phyloP scores from a whole-genome alignment of 2,329 filamentous ascomycete genomes.

The Ceratocystis albifundus region DNA sequence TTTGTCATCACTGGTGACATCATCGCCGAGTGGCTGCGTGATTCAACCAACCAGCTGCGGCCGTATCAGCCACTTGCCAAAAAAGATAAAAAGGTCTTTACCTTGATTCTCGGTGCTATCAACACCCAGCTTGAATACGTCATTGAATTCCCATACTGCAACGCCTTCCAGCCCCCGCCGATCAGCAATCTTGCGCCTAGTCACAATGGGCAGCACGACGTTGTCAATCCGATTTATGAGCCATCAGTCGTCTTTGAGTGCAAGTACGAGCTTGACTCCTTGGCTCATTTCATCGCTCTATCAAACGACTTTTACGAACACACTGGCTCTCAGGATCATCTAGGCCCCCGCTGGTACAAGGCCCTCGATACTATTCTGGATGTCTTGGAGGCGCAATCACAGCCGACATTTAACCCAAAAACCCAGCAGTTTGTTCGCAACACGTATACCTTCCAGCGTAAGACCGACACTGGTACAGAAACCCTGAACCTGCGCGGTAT shows the following conservation, averaged over 20 bases:
- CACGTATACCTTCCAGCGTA: conserved; percentile 75
- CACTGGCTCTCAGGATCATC: conserved; percentile 65
- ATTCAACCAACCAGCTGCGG: conserved; percentile 84
- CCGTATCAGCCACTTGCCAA: conserved; percentile 80
- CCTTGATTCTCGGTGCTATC: conserved; percentile 80
- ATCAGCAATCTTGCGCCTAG: conserved; percentile 62
- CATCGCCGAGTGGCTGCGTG: conserved; percentile 82
- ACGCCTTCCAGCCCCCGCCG: conserved; percentile 90
- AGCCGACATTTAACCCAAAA: conserved; percentile 63
- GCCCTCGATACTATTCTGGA: conserved; percentile 64
- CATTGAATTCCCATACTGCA: conserved; percentile 91
- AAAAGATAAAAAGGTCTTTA: conserved; percentile 65
- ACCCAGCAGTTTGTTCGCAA: conserved; percentile 57
- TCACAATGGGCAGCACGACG: conserved; percentile 70
- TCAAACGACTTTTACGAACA: conserved; percentile 76
- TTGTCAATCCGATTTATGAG: conserved; percentile 78
- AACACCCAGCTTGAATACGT: conserved; percentile 94
- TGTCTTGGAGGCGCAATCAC: conserved; percentile 67
- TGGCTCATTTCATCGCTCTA: conserved; percentile 80
- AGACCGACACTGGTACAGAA: conserved; percentile 74
- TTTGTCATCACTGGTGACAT: conserved; percentile 93
- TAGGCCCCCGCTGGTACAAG: conserved; percentile 65
- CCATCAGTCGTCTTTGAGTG: conserved; percentile 84
- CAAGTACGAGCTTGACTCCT: conserved; percentile 95
- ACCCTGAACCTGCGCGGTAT: conserved; percentile 71